Conservation (phyloP, 2,329 filamentous ascomycete species). For the Hypomyces rosellus region DNA sequence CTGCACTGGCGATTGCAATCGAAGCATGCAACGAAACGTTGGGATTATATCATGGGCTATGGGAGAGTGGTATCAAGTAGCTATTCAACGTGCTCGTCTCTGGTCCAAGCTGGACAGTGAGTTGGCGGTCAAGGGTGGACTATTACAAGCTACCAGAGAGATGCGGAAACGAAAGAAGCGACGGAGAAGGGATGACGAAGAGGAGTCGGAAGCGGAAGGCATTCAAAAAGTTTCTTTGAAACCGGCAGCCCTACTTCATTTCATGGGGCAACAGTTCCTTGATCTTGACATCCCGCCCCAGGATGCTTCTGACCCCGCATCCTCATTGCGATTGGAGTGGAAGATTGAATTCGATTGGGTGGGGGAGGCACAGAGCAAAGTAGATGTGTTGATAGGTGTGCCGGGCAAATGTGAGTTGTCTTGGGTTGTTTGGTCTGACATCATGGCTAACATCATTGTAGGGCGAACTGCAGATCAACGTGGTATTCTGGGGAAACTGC, state of each 20-base stretch:
- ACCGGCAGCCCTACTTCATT: conserved; percentile 42
- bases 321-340: conserved; percentile 54
- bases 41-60: conserved; percentile 60
- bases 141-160: conserved; percentile 17
- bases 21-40: conserved; percentile 50
- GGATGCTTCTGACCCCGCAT: conserved; percentile 27
- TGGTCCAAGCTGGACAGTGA: conserved; percentile 51
- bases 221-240: conserved; percentile 9
- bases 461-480: conserved; percentile 55
- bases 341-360: conserved; percentile 64
- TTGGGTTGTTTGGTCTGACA: not conserved
- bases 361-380: conserved; percentile 57
- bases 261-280: conserved; percentile 46
- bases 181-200: conserved; percentile 18
- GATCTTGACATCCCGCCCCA: conserved; percentile 35
- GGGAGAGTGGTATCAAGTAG: conserved; percentile 59
- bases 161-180: conserved; percentile 20
- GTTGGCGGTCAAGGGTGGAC: conserved; percentile 31
- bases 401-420: conserved; percentile 56
- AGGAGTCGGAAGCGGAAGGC: conserved; percentile 16
- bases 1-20: conserved; percentile 30
- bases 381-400: conserved; percentile 49
- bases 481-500: conserved; percentile 50
- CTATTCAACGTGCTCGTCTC: conserved; percentile 53
- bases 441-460: conserved; percentile 25